Evolutionary conservation across 768 basidiomycete species (phyloP).

Genomic region (Auriscalpium orientale): DNA sequence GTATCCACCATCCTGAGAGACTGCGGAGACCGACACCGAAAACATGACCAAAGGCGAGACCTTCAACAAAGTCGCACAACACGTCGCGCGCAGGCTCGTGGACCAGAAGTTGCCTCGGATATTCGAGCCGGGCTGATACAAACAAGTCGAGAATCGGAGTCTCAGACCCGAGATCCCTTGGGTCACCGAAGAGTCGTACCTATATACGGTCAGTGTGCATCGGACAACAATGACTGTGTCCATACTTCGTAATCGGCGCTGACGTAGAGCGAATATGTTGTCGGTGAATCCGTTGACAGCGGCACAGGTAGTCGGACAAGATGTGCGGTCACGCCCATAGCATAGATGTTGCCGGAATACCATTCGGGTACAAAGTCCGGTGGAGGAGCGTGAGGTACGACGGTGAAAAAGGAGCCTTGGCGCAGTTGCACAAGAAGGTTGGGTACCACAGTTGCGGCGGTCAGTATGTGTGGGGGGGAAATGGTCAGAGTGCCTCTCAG

Average conservation of each 20-base stretch:
- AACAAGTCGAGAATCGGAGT: slow-evolving; percentile 47
- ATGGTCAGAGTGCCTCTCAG: slow-evolving; percentile 59
- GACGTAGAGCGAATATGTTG: slow-evolving; percentile 60
- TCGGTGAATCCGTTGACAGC: slow-evolving; percentile 35
- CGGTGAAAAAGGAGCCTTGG: slow-evolving; percentile 70
- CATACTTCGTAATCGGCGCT: slow-evolving; percentile 79
- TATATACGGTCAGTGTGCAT: slow-evolving; percentile 21
- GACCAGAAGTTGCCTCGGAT: slow-evolving; percentile 22
- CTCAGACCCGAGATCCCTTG: slow-evolving; percentile 29
- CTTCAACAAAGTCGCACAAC: slow-evolving; percentile 63
- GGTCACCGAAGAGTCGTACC: slow-evolving; percentile 84
- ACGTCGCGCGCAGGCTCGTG: slow-evolving; percentile 48
- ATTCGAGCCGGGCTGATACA: slow-evolving; percentile 37
- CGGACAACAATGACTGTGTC: neutral
- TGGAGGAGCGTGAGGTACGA: slow-evolving; percentile 36
- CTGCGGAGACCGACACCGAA: slow-evolving; percentile 59
- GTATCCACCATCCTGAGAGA: slow-evolving; percentile 48
- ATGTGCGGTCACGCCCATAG: slow-evolving; percentile 43
- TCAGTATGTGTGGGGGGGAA: slow-evolving; percentile 30
- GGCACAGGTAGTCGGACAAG: slow-evolving; percentile 42
- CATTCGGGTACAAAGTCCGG: slow-evolving; percentile 39
- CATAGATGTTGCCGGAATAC: slow-evolving; percentile 86
- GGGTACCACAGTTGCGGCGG: slow-evolving; percentile 22
- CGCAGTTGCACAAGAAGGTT: slow-evolving; percentile 51
- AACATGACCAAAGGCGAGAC: slow-evolving; percentile 65